These are phyloP conservation scores for Aspergillus carlsbadensis DNA, from an alignment of 495 filamentous ascomycete genomes.

Conservation along the genomic window DNA sequence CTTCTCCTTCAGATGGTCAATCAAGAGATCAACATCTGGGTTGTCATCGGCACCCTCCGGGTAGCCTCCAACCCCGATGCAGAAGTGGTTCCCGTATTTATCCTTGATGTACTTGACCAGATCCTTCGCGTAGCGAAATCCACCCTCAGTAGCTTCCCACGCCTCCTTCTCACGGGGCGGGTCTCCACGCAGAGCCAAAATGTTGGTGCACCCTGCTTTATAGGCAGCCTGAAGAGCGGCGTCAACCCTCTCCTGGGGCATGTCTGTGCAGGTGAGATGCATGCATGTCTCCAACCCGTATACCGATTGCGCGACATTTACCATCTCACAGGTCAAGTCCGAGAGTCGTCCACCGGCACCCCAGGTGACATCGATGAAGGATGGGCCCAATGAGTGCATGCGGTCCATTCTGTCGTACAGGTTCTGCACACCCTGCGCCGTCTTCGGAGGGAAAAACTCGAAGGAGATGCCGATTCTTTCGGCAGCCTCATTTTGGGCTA, in stretches of 20 bases:
- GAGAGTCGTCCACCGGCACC: constrained; percentile 91
- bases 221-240: constrained; percentile 85
- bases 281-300: constrained; percentile 98
- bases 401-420: constrained; percentile 99
- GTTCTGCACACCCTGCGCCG: constrained; percentile 95
- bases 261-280: constrained; percentile 98
- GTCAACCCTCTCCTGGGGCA: constrained; percentile 89
- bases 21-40: constrained; percentile 74
- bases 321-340: constrained; percentile 96
- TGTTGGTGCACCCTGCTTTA: constrained; percentile 96
- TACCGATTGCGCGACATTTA: constrained; percentile 91
- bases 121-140: constrained; percentile 91
- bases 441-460: constrained; percentile 99
- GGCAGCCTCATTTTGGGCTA: constrained; percentile 74
- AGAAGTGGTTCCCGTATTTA: constrained; percentile 92
- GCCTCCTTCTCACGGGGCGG: constrained; percentile 92
- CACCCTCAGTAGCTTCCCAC: constrained; percentile 82
- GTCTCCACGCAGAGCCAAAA: constrained; percentile 91
- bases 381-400: constrained; percentile 90
- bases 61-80: constrained; percentile 97
- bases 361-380: constrained; percentile 99
- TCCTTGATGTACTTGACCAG: constrained; percentile 89
- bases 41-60: constrained; percentile 96
- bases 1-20: constrained; percentile 97
- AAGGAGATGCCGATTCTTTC: constrained; percentile 90